phyloP scores from a whole-genome alignment of 1,139 yeast species.

The Geotrichum reessii region DNA sequence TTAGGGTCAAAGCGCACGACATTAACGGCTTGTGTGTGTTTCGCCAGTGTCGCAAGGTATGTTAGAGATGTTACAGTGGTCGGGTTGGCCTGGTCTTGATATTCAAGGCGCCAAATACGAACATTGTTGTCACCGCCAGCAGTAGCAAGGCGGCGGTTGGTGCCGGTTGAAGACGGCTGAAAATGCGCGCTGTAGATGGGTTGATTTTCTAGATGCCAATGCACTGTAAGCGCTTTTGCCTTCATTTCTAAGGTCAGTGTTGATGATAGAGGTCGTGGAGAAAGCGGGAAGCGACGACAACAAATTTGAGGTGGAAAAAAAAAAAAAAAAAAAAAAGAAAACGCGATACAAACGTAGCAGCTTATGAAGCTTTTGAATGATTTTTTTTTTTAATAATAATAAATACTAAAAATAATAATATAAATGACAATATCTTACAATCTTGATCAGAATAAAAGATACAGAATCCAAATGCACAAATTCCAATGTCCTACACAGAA shows the following conservation, averaged over 20 bases:
- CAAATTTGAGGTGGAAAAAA: neutral
- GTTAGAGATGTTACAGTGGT: constrained; percentile 43
- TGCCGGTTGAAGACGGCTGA: constrained; percentile 47
- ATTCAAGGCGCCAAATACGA: constrained; percentile 49
- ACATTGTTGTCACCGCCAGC: constrained; percentile 94
- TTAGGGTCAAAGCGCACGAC: constrained; percentile 72
- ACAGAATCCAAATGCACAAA: too few species aligned
- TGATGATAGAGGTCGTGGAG: neutral
- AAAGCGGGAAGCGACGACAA: neutral
- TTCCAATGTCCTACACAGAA: neutral
- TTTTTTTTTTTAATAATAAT: too few species aligned
- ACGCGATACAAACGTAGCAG: neutral
- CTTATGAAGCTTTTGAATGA: neutral
- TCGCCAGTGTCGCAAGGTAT: constrained; percentile 65
- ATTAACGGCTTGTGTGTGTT: constrained; percentile 93
- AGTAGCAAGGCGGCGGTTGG: constrained; percentile 56
- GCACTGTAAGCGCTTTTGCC: constrained; percentile 59
- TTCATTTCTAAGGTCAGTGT: constrained; percentile 38
- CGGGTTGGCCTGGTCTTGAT: constrained; percentile 19
- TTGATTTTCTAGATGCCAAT: constrained; percentile 75
- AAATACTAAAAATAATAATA: neutral
- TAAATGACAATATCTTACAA: neutral
- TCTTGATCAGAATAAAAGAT: too few species aligned
- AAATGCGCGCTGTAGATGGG: constrained; percentile 82
- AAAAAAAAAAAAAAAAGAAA: neutral